phyloP scores from a whole-genome alignment of 208 protist genomes.

The Angomonas desouzai region DNA sequence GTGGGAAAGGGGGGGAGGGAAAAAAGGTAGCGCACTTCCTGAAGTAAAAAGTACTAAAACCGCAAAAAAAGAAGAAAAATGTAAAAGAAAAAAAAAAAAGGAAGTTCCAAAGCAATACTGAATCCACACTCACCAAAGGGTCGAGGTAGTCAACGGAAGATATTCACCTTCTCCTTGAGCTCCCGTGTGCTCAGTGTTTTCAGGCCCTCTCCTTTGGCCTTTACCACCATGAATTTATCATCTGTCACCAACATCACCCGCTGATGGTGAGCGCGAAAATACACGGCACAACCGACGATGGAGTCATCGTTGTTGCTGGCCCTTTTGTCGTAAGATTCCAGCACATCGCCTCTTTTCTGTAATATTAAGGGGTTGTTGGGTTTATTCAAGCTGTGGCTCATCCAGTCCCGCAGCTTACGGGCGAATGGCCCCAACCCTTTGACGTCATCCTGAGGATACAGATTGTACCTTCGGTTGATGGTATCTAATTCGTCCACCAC shows the following conservation, averaged over 20 bases:
- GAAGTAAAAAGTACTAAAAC: not conserved
- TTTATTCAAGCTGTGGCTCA: constrained; percentile 20
- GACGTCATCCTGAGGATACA: not conserved
- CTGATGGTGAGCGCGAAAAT: constrained; percentile 28
- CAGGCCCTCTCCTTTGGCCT: constrained; percentile 48
- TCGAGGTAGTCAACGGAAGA: not conserved
- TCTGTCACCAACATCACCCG: constrained; percentile 74
- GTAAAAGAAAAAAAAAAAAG: not conserved
- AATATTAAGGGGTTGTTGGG: constrained; percentile 28
- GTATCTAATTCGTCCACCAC: constrained; percentile 74
- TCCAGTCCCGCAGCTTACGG: constrained; percentile 67
- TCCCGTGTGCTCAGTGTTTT: not conserved
- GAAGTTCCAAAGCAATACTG: not conserved
- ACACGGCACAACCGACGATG: constrained; percentile 83
- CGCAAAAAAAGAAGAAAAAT: constrained; percentile 13
- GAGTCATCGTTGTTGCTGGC: constrained; percentile 60
- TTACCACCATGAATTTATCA: constrained; percentile 77
- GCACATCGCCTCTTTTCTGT: constrained; percentile 64
- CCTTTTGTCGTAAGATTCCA: constrained; percentile 46
- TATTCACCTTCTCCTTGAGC: constrained; percentile 1
- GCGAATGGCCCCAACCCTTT: not conserved
- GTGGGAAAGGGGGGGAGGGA: no score
- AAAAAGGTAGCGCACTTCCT: not conserved
- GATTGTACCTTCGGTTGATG: constrained; percentile 33
- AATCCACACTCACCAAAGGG: not conserved